These are phyloP conservation scores for Pythium monospermum DNA, from an alignment of 352 stramenopile genomes.

Conservation along the genomic window DNA sequence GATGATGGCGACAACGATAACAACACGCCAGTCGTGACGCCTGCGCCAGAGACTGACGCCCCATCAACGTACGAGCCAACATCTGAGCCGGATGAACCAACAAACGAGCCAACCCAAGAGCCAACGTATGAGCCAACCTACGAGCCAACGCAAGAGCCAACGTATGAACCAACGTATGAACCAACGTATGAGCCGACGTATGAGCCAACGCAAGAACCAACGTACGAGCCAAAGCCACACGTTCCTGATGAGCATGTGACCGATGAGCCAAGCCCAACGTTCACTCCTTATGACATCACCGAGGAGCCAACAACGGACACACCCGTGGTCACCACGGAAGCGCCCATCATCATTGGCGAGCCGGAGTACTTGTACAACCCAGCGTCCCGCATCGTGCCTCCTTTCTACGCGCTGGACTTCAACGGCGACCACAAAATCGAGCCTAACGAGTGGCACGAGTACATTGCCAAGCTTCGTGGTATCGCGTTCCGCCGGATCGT, in stretches of 20 bases:
- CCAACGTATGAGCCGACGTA: too few relatives aligned
- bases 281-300: not conserved
- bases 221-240: not conserved
- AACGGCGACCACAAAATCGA: not conserved
- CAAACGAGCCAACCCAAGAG: too few relatives aligned
- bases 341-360: not conserved
- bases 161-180: too few relatives aligned
- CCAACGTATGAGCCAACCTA: too few relatives aligned
- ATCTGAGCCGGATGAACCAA: not conserved
- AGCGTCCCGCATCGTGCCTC: not conserved
- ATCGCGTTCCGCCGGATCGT: not conserved
- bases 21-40: too few relatives aligned
- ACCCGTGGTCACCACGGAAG: not conserved
- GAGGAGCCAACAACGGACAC: not conserved
- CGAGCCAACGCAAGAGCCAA: too few relatives aligned
- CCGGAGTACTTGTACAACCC: not conserved
- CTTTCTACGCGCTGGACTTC: slow-evolving; percentile 9
- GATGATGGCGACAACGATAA: not conserved
- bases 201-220: too few relatives aligned
- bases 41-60: too few relatives aligned
- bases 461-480: not conserved
- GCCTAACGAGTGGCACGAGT: slow-evolving; percentile 1
- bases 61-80: too few relatives aligned
- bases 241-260: not conserved
- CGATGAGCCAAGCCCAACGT: not conserved